Conservation (phyloP, 2,329 filamentous ascomycete genomes). For the Acarospora socialis region DNA sequence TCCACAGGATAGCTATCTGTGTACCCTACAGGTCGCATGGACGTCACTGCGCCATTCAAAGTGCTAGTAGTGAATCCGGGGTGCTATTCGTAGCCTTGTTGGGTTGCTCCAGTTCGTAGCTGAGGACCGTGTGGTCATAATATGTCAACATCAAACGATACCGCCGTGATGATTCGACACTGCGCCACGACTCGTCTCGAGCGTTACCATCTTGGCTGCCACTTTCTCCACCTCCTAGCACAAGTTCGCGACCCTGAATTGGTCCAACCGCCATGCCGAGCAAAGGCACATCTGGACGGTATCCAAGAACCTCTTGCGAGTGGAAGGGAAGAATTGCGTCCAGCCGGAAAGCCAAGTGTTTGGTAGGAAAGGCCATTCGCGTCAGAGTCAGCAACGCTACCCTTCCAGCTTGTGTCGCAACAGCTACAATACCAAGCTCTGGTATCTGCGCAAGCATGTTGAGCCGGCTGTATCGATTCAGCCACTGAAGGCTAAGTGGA, state of each 20-base stretch:
- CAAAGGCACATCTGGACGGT: conserved; percentile 32
- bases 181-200: conserved; percentile 23
- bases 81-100: background rate
- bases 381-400: conserved; percentile 41
- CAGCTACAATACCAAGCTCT: conserved; percentile 42
- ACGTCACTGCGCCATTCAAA: too few relatives aligned
- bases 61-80: too few relatives aligned
- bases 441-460: conserved; percentile 45
- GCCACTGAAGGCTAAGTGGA: conserved; percentile 15
- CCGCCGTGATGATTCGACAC: conserved; percentile 27
- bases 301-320: conserved; percentile 31
- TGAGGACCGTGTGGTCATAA: conserved; percentile 41
- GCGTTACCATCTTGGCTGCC: conserved; percentile 5
- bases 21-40: too few relatives aligned
- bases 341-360: conserved; percentile 35
- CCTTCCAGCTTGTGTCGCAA: conserved; percentile 43
- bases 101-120: conserved; percentile 38
- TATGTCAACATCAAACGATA: conserved; percentile 43
- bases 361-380: conserved; percentile 14
- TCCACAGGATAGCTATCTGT: too few relatives aligned
- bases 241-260: conserved; percentile 35
- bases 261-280: conserved; percentile 43
- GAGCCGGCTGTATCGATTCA: conserved; percentile 34
- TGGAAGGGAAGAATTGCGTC: conserved; percentile 42
- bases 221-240: conserved; percentile 23